phyloP scores from a whole-genome alignment of 148 eudicot genomes.

The Vaccinium myrtillus region DNA sequence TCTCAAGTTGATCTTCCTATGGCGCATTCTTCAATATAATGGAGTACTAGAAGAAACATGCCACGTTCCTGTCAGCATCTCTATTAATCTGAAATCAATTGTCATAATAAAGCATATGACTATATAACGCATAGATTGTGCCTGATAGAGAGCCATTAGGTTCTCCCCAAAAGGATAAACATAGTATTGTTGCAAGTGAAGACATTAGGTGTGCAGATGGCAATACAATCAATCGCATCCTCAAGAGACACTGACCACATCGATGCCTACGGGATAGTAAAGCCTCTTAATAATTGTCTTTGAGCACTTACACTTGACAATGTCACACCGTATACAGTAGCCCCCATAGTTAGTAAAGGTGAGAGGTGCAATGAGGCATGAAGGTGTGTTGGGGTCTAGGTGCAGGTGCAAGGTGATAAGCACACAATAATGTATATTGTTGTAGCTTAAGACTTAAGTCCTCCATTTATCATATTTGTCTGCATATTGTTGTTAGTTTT shows the following conservation, averaged over 20 bases:
- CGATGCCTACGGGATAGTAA: not conserved
- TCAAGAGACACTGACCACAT: not conserved
- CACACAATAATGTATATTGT: no score
- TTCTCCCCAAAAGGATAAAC: not conserved
- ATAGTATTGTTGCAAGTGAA: not conserved
- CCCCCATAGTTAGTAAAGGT: not conserved
- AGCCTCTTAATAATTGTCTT: not conserved
- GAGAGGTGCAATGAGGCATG: no score
- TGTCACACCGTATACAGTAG: not conserved
- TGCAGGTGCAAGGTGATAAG: no score
- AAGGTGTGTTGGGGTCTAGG: no score
- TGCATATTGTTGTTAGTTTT: no score
- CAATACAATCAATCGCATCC: not conserved
- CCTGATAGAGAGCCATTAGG: not conserved
- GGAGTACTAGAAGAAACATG: not conserved
- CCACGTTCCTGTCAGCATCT: not conserved
- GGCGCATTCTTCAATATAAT: not conserved
- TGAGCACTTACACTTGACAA: not conserved
- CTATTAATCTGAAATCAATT: not conserved
- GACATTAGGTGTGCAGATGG: not conserved
- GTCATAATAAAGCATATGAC: not conserved
- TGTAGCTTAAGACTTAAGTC: no score
- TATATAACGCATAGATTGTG: not conserved
- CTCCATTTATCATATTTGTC: no score
- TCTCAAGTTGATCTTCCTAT: not conserved